Base-by-base conservation (phyloP, 768 basidiomycete genomes). In the Tulasnella calospora region DNA sequence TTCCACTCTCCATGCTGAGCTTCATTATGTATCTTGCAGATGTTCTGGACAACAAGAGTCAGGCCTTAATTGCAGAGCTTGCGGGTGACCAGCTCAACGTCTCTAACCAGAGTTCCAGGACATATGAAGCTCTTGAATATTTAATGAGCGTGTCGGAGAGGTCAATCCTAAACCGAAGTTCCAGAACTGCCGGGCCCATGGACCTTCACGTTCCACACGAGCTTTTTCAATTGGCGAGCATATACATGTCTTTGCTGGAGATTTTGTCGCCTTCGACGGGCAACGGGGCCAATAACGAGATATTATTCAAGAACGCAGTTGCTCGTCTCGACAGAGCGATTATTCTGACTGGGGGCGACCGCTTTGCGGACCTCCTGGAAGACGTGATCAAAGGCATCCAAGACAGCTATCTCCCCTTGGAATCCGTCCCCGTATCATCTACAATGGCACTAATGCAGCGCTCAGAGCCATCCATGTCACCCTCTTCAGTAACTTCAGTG, bases 281-380 rank as follows among this genome's bases (percentile, higher is more conserved):
- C 21, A 23, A 0, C 8, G 3, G n/a, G 30, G 19, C 19, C 23
- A 44, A 44, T 15, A 33, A 73, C 1, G 74, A 76, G 38, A 8
- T 35, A 3, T 57, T 57, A 3, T 86, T 79, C 86, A 86, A 69
- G 86, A 88, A 81, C 1, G 76, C 82, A 33, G 88, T 98, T 51
- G 85, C 86, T 7, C 84, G 87, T 19, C 85, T 98, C 35, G 98
- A 99, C 82, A 87, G 87, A 80, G 91, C 92, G 1, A 91, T 98
- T 80, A 90, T 99, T 80, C 87, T 96, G 73, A 91, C 95, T 19
- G 96, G 96, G 1, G 94, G 92, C 2, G 84, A 87, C 23, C 85
- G 86, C 17, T 86, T 92, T 61, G 84, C 90, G 51, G 89, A 92
- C 40, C 81, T 91, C 69, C 87, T 94, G n/a, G 86, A 90, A 67